Evolutionary conservation across 768 basidiomycete species (phyloP), one percentile per base, ranked within the genome.

Genomic region (Daedaleopsis nitida): DNA sequence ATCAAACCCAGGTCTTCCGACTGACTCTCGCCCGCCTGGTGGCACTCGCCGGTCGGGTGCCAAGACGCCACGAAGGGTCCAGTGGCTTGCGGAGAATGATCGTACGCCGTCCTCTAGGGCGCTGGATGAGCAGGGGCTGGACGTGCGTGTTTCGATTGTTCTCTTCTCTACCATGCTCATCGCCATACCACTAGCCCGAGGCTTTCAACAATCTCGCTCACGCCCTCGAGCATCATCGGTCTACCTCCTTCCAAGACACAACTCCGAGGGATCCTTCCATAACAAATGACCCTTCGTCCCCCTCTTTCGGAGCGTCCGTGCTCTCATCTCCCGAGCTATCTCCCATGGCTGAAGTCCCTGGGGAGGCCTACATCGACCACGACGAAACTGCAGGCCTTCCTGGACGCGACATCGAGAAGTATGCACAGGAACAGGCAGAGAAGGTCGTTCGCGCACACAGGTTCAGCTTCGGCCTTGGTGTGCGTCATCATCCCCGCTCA

Each of bases 301-400:
- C 64, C 45, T 63, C 68, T 7, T 63, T 48, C 24, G 45, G 62
- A 10, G 65, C 69, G 1, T 57, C 65, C 34, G 57, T 61, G 37
- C 59, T 65, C 21, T 62, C 60, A 5, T 57, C 65, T 4, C 68
- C 65, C 24, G 57, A 58, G 27, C 49, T 59, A 44, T 44, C 8
- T 64, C 72, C 70, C 65, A 72, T 2, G 75, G 75, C 0, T 39
- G 65, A 75, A 17, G 74, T 84, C 5, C 83, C 83, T 0, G 85
- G 82, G 38, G 79, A 80, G 42, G 77, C 75, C 50, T 88, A 80
- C 69, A 86, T 91, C 66, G 84, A 83, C 56, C 81, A 83, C 0
- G 71, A 80, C 51, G 91, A 92, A 71, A 82, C 78, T 50, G 86
- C 84, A 42, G 90, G 90, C 0, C 71, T 92, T 32, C 85, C 85